Base-by-base conservation (phyloP, 495 filamentous ascomycete species). In the Penicillium diatomitis region DNA sequence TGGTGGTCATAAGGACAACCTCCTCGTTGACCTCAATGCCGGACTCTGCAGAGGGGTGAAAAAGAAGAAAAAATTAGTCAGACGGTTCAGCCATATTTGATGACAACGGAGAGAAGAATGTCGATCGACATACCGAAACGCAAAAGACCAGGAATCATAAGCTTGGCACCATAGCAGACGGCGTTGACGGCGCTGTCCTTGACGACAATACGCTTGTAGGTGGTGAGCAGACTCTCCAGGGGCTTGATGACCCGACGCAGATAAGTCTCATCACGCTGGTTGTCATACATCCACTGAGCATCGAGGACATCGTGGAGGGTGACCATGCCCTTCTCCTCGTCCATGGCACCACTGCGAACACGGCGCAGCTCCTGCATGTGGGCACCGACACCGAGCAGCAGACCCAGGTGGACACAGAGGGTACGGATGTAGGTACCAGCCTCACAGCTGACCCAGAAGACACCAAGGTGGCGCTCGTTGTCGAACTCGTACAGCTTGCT, bases 371-470 rank as follows among this genome's bases (percentile, higher is more conserved):
- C 92, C 69, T 98, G 94, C 92, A 98, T 98, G 69, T 98, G 92
- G 8, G 87, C 92, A 54, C 94, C 92, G 38, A 96, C 89, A 59
- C 92, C 92, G 38, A 97, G 77, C 46, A 98, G 67, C 49, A 97
- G 76, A 50, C 92, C 92, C 54, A 98, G 70, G 72, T 98, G 92
- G 35, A 97, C 92, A 72, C 92, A 98, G 20, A 98, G 81, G 8
- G 94, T 97, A 70, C 92, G 86, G 64, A 98, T 96, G 63, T 98
- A 98, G 32, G 92, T 97, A 61, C 92, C 92, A 51, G 92, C 92
- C 70, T 98, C 92, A 67, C 92, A 98, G 68, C 87, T 91, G 50
- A 97, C 94, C 92, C 92, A 96, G 80, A 98, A 98, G 32, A 97
- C 90, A 67, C 85, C 94, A n/a, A 98, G 79, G 62, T 96, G 88